phyloP scores from a whole-genome alignment of 805 yeast species.

The Candida rishiriensis region DNA sequence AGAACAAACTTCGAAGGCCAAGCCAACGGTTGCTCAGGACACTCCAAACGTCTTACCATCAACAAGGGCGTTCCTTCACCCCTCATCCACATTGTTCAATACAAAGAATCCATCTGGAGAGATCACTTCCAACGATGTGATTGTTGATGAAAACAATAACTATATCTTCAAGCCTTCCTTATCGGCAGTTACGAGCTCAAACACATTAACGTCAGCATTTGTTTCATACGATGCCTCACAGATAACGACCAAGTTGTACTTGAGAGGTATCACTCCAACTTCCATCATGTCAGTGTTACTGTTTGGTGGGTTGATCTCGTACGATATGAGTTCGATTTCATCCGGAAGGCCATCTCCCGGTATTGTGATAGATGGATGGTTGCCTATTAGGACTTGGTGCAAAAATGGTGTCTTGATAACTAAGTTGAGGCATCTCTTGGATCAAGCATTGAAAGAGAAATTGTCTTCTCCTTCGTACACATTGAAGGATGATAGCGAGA shows the following conservation, averaged over 20 bases:
- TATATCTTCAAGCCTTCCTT: conserved; percentile 37
- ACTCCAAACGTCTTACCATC: conserved; percentile 39
- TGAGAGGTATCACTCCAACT: conserved; percentile 78
- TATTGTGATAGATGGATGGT: conserved; percentile 81
- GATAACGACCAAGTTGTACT: conserved; percentile 58
- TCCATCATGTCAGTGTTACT: conserved; percentile 66
- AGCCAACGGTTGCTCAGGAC: conserved; percentile 5
- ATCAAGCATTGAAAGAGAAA: conserved; percentile 58
- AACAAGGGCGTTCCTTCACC: conserved; percentile 77
- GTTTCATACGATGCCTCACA: conserved; percentile 58
- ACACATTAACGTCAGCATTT: conserved; percentile 49
- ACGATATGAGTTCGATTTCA: conserved; percentile 42
- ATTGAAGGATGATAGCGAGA: conserved; percentile 8
- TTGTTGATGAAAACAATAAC: conserved; percentile 27
- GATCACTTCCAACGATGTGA: conserved; percentile 13
- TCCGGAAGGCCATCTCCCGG: conserved; percentile 67
- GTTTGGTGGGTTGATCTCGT: conserved; percentile 71
- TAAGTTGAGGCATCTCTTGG: conserved; percentile 61
- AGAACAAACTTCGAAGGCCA: not conserved
- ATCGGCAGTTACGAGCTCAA: conserved; percentile 21
- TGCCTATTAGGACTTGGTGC: conserved; percentile 89
- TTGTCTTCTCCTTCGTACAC: conserved; percentile 46
- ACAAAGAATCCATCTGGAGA: conserved; percentile 26
- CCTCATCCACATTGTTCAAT: conserved; percentile 69
- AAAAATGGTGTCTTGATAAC: conserved; percentile 85